Evolutionary conservation across 2,329 filamentous ascomycete species (phyloP), one percentile per base, ranked within the genome.

Genomic region (Beauveria sp.): DNA sequence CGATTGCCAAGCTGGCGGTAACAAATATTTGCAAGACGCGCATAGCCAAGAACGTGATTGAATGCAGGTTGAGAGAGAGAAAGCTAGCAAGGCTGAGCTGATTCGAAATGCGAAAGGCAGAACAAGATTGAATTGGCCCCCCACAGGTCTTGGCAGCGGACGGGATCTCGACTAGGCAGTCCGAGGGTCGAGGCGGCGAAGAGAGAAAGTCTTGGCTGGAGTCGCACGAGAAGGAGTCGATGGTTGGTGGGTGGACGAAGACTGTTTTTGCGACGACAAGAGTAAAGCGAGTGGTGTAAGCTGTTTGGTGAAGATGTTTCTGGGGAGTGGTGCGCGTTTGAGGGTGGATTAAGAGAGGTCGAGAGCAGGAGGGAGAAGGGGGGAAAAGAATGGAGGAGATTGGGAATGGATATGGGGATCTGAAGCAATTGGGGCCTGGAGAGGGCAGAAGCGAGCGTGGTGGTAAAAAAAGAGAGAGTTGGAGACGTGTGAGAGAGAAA

Each of bases 11-110:
- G 62, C 61, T 24, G 28, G 60, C 64, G 38, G 65, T 48, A 16
- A 51, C 61, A 40, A 67, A 31, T 28, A 66, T 43, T 54, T 62
- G 64, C 28, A 64, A 59, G 51, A 64, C 52, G 40, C 64, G 68
- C 68, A 69, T 69, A 10, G 60, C 43, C 40, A 40, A 46, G 6
- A 46, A 12, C 22, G 57, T 16, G 46, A 24, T 10, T 46, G 31
- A 46, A 43, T 49, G 49, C 34, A 34, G 49, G 24, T 34, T 20
- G 43, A 40, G 20, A 22, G 8, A 52, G n/a, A 20, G 28, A 51
- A 42, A 22, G 56, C 46, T 20, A 3, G 38, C 34, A 43, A 59
- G 46, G 56, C 56, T 43, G 38, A 50, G 14, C 16, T 12, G 16
- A 16, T 5, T 48, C 28, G 43, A 46, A 7, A 45, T 24, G 31